A percentile compares a stretch with the other conserved stretches of the same genome.
phyloP scores from a whole-genome alignment of 148 eudicot species.

The Rheum nobile region DNA sequence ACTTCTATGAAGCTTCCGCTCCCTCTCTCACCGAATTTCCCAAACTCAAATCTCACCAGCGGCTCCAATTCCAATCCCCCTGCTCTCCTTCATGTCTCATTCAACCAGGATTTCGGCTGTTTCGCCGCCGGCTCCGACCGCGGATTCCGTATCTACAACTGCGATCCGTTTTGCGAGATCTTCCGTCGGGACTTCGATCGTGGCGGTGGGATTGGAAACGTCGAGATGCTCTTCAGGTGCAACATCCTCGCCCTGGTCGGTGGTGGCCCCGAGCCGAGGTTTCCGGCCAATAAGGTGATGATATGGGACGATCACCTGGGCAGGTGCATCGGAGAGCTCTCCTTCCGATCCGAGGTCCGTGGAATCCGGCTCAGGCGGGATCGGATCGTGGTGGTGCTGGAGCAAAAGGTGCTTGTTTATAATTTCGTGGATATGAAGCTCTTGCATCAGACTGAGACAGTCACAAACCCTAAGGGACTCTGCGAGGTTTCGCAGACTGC shows the following conservation, averaged over 20 bases:
- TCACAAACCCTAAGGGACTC: slow-evolving; percentile 48
- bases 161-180: no score
- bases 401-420: slow-evolving; percentile 44
- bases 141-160: no score
- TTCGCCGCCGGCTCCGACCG: no score
- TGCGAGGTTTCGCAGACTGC: slow-evolving; percentile 53
- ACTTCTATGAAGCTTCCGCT: no score
- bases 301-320: slow-evolving; percentile 50
- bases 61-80: no score
- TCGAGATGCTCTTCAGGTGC: slow-evolving; percentile 49
- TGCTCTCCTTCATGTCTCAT: no score
- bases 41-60: no score
- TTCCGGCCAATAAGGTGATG: slow-evolving; percentile 41
- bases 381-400: slow-evolving; percentile 34
- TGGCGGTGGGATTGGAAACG: slow-evolving; percentile 22
- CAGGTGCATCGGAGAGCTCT: slow-evolving; percentile 40
- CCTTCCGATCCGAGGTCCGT: slow-evolving; percentile 36
- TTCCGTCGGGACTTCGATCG: not conserved
- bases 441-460: slow-evolving; percentile 4
- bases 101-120: no score
- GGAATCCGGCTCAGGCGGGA: slow-evolving; percentile 53
- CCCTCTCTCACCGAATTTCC: no score
- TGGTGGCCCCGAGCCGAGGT: slow-evolving; percentile 29
- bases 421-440: slow-evolving; percentile 45
- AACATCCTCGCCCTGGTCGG: slow-evolving; percentile 38